A percentile compares a stretch with the other conserved stretches of the same genome.
Evolutionary conservation across 768 basidiomycete species (phyloP).

Genomic region (Clitopilus passeckerianus): DNA sequence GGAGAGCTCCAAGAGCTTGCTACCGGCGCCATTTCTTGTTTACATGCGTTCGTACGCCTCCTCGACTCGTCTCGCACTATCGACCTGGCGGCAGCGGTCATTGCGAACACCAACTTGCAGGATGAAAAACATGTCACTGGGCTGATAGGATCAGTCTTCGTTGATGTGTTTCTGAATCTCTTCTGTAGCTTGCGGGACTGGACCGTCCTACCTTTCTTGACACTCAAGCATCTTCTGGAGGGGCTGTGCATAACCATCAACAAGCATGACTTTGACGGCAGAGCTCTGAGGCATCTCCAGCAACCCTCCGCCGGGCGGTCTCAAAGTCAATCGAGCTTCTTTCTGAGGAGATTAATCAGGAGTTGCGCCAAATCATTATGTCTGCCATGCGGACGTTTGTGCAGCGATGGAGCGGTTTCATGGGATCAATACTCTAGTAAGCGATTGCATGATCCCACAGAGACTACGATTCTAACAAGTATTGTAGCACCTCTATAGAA

Average conservation of each 20-base stretch:
- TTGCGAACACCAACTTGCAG: constrained; percentile 28
- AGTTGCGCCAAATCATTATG: constrained; percentile 61
- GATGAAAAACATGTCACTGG: constrained; percentile 38
- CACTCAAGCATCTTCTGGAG: constrained; percentile 59
- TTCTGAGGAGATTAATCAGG: constrained; percentile 53
- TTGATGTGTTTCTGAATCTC: constrained; percentile 53
- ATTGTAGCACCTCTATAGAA: constrained; percentile 48
- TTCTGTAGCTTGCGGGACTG: constrained; percentile 44
- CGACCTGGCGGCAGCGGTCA: constrained; percentile 40
- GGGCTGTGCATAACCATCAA: constrained; percentile 59
- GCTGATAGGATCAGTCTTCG: constrained; percentile 59
- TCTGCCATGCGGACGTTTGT: constrained; percentile 60
- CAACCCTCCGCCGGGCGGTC: constrained; percentile 47
- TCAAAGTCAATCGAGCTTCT: constrained; percentile 46
- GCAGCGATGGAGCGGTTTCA: constrained; percentile 49
- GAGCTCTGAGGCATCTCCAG: constrained; percentile 49
- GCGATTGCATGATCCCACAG: constrained; percentile 11
- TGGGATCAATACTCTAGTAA: constrained; percentile 51
- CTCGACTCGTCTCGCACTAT: constrained; percentile 55
- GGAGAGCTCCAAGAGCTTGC: constrained; percentile 39
- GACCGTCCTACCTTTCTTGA: constrained; percentile 44
- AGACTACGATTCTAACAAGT: neutral
- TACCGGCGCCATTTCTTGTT: constrained; percentile 43
- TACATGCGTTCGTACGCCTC: constrained; percentile 51
- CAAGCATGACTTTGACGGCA: constrained; percentile 69